These are phyloP conservation scores for Hura crepitans DNA, from an alignment of 441 rosid genomes.

Conservation along the genomic window DNA sequence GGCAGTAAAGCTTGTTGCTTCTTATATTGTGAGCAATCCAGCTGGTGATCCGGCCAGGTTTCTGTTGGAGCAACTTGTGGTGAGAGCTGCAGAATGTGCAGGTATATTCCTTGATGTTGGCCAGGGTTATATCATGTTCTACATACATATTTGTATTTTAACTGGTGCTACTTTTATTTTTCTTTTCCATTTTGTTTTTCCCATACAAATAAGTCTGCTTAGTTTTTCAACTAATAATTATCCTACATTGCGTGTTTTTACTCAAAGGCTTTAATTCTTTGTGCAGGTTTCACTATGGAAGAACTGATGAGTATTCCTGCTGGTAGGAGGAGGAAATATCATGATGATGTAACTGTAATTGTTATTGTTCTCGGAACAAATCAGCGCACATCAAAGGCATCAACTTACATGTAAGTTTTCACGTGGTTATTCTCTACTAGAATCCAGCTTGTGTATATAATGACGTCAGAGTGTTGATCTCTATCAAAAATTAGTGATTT, in stretches of 20 bases:
- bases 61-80: constrained; percentile 69
- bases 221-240: not conserved
- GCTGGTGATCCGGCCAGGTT: constrained; percentile 88
- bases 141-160: not conserved
- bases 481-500: not conserved
- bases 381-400: constrained; percentile 86
- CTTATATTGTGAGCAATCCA: constrained; percentile 49
- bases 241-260: not conserved
- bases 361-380: constrained; percentile 75
- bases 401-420: constrained; percentile 45
- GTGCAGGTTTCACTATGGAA: constrained; percentile 72
- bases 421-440: constrained; percentile 21
- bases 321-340: constrained; percentile 91
- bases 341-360: constrained; percentile 87
- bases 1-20: constrained; percentile 57
- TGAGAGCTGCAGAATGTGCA: constrained; percentile 77
- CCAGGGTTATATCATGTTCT: not conserved
- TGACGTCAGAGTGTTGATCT: constrained; percentile 13
- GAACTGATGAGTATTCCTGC: constrained; percentile 83
- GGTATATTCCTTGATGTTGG: constrained; percentile 38
- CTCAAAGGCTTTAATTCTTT: constrained; percentile 4
- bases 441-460: constrained; percentile 22
- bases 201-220: not conserved
- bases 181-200: not conserved
- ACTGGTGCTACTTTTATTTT: not conserved